These are phyloP conservation scores for Jimgerdemannia lactiflua DNA, from an alignment of 192 early-diverging fungal genomes.

Conservation along the genomic window DNA sequence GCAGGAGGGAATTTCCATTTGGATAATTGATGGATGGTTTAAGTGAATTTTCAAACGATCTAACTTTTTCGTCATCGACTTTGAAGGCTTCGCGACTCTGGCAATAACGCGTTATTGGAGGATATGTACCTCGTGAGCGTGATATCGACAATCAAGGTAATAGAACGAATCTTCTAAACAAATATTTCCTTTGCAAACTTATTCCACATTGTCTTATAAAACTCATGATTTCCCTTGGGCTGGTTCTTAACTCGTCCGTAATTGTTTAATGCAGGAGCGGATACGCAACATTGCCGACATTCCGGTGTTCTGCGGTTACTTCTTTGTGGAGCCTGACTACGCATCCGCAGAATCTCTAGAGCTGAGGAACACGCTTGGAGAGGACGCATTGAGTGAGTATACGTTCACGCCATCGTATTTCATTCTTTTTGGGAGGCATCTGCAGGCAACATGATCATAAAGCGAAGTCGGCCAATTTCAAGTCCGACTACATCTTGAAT, in stretches of 20 bases:
- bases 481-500: too few relatives aligned
- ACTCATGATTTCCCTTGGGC: not conserved
- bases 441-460: too few relatives aligned
- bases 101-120: constrained; percentile 6
- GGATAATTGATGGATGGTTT: too few relatives aligned
- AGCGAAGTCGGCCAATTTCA: too few relatives aligned
- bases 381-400: constrained; percentile 26
- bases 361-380: constrained; percentile 33
- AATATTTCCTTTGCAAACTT: not conserved
- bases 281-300: constrained; percentile 57
- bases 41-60: not conserved
- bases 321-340: constrained; percentile 50
- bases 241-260: not conserved
- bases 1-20: too few relatives aligned
- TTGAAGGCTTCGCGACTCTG: not conserved
- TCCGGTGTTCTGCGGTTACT: constrained; percentile 46
- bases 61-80: not conserved
- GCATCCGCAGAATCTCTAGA: constrained; percentile 31
- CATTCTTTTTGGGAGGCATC: too few relatives aligned
- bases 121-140: constrained; percentile 41
- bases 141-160: constrained; percentile 45
- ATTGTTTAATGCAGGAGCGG: constrained; percentile 32
- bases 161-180: not conserved
- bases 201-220: not conserved
- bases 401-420: too few relatives aligned